Evolutionary conservation across 805 yeast genomes (phyloP).

Genomic region (Torulaspora maleeae): DNA sequence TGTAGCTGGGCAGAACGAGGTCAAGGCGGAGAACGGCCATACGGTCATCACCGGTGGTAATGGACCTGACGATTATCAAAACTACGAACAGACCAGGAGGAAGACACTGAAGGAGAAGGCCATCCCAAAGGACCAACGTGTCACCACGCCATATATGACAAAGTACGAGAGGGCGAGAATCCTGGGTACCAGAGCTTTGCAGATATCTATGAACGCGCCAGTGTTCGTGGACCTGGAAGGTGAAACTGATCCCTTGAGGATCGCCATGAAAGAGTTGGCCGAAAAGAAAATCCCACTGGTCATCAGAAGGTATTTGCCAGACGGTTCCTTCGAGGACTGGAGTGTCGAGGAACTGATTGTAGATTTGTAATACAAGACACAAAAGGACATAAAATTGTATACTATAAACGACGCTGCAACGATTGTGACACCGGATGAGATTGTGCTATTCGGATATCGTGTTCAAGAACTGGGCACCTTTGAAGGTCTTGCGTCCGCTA

Average conservation of each 20-base stretch:
- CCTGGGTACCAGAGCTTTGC: slow-evolving; percentile 94
- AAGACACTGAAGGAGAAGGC: slow-evolving; percentile 77
- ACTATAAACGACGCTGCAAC: slow-evolving; percentile 6
- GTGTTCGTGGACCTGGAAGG: slow-evolving; percentile 97
- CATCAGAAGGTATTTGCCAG: slow-evolving; percentile 93
- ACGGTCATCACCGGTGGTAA: slow-evolving; percentile 66
- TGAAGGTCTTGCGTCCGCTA: slow-evolving; percentile 55
- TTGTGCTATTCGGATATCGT: slow-evolving; percentile 36
- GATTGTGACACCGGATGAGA: background rate
- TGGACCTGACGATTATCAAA: slow-evolving; percentile 50
- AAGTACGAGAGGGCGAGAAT: slow-evolving; percentile 97
- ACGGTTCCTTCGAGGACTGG: slow-evolving; percentile 97
- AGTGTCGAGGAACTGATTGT: slow-evolving; percentile 96
- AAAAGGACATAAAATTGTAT: slow-evolving; percentile 9
- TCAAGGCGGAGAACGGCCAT: slow-evolving; percentile 59
- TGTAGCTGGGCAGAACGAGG: slow-evolving; percentile 33
- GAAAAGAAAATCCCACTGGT: slow-evolving; percentile 94
- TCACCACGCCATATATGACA: slow-evolving; percentile 98
- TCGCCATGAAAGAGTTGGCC: slow-evolving; percentile 93
- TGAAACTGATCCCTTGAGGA: slow-evolving; percentile 97
- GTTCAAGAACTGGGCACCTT: slow-evolving; percentile 59
- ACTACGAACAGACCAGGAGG: slow-evolving; percentile 40
- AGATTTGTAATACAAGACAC: slow-evolving; percentile 47
- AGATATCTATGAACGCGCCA: slow-evolving; percentile 97
- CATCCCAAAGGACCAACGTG: slow-evolving; percentile 79